phyloP scores from a whole-genome alignment of 2,329 filamentous ascomycete genomes.

The Alternaria arbusti region DNA sequence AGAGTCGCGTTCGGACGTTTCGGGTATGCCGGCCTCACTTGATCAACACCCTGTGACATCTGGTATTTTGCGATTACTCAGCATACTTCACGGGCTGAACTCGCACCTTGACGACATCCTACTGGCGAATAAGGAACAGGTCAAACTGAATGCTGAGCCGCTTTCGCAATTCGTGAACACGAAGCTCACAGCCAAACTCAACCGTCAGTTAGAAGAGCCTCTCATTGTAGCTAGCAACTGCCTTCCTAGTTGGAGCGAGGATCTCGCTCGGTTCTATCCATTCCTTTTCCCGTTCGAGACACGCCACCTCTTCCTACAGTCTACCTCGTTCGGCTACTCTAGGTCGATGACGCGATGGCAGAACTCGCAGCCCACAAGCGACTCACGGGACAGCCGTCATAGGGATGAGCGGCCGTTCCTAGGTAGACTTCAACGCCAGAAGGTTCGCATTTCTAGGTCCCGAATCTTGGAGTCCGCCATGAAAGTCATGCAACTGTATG shows the following conservation, averaged over 20 bases:
- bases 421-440: conserved; percentile 90
- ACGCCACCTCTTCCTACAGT: conserved; percentile 93
- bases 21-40: conserved; percentile 76
- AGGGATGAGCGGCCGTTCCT: conserved; percentile 90
- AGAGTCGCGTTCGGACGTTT: conserved; percentile 60
- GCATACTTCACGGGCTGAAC: conserved; percentile 91
- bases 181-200: conserved; percentile 96
- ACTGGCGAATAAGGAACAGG: conserved; percentile 73
- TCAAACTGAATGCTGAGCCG: conserved; percentile 79
- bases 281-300: conserved; percentile 99
- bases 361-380: conserved; percentile 82
- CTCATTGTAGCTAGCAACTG: conserved; percentile 97
- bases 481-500: conserved; percentile 99
- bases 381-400: conserved; percentile 78
- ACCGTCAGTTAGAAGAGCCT: conserved; percentile 94
- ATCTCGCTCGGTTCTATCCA: conserved; percentile 88
- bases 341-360: conserved; percentile 98
- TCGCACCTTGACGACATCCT: conserved; percentile 91
- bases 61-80: conserved; percentile 84
- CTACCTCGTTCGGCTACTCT: conserved; percentile 96
- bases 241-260: conserved; percentile 93
- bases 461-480: conserved; percentile 95
- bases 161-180: conserved; percentile 97
- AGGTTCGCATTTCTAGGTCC: conserved; percentile 94
- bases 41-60: conserved; percentile 83